Evolutionary conservation across 176 grass and related monocot species (phyloP).

Genomic region (Eleusine coracana): DNA sequence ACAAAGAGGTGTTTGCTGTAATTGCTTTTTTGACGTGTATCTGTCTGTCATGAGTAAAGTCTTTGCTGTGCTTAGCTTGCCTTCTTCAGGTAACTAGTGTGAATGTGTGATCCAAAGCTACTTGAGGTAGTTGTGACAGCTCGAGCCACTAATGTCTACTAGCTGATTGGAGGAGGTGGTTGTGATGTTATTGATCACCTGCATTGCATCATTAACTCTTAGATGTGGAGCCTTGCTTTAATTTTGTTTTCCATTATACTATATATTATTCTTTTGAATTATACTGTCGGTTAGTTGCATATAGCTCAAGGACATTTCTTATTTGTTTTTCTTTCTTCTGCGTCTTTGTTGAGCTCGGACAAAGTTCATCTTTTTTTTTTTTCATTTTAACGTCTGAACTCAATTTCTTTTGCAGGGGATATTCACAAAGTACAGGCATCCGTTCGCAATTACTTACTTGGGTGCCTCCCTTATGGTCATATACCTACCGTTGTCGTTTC

Average conservation of each 20-base stretch:
- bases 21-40: slow-evolving; percentile 2
- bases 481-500: slow-evolving; percentile 81
- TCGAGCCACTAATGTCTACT: not conserved
- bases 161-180: slow-evolving; percentile 18
- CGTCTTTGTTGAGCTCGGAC: not conserved
- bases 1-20: not conserved
- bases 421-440: slow-evolving; percentile 92
- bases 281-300: not conserved
- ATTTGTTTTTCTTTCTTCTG: not conserved
- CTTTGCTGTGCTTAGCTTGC: not conserved
- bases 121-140: slow-evolving; percentile 16
- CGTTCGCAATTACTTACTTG: slow-evolving; percentile 90
- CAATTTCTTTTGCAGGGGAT: slow-evolving; percentile 67
- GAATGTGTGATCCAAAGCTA: not conserved
- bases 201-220: slow-evolving; percentile 36
- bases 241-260: not conserved
- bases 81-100: not conserved
- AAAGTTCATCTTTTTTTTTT: not conserved
- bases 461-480: slow-evolving; percentile 93
- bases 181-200: slow-evolving; percentile 36
- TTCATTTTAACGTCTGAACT: slow-evolving; percentile 16
- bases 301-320: not conserved
- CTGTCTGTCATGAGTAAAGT: not conserved
- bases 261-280: not conserved
- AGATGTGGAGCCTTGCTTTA: not conserved